Conservation (phyloP, 345 rosid species). For the Physaria fendleri region DNA sequence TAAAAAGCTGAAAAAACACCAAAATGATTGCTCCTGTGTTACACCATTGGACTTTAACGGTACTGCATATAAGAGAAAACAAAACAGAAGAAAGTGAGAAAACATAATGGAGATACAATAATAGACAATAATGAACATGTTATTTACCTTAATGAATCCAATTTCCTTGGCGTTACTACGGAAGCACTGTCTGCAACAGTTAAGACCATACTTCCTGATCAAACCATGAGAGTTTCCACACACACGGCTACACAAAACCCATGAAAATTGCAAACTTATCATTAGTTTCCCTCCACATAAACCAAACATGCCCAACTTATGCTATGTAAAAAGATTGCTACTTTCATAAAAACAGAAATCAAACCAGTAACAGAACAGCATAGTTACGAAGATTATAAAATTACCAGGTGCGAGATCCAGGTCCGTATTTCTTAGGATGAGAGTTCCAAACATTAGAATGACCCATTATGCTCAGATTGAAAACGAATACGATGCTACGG, state of each 20-base stretch:
- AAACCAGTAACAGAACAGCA: neutral
- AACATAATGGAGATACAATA: neutral
- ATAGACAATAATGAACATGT: neutral
- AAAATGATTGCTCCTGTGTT: neutral
- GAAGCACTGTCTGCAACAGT: constrained; percentile 33
- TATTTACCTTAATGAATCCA: constrained; percentile 52
- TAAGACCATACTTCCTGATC: constrained; percentile 36
- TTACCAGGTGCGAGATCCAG: too few species aligned
- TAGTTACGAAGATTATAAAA: too few species aligned
- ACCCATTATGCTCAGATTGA: too few species aligned
- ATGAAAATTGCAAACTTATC: neutral
- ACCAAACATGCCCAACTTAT: neutral
- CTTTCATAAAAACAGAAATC: neutral
- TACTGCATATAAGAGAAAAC: constrained; percentile 5
- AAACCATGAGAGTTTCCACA: constrained; percentile 40
- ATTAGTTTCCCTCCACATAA: neutral
- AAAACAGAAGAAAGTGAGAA: neutral
- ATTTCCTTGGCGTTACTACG: constrained; percentile 37
- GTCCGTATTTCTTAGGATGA: too few species aligned
- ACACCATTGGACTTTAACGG: constrained; percentile 5
- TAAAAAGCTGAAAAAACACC: neutral
- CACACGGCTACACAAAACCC: constrained; percentile 16
- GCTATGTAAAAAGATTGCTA: neutral
- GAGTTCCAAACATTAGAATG: too few species aligned
- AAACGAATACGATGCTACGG: too few species aligned